phyloP scores from a whole-genome alignment of 2,329 filamentous ascomycete species.

The Stylonectria norvegica region DNA sequence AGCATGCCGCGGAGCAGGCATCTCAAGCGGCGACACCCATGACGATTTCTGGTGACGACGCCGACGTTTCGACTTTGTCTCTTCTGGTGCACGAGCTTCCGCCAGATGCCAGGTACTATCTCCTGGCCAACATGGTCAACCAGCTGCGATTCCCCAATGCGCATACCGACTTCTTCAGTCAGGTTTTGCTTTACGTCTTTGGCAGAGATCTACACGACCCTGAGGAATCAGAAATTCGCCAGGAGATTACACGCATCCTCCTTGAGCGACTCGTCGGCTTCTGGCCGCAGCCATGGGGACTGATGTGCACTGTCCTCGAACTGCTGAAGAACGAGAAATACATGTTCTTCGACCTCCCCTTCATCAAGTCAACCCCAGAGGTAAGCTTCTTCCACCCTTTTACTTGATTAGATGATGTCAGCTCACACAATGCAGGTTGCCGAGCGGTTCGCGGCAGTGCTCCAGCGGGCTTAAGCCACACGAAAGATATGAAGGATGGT shows the following conservation, averaged over 20 bases:
- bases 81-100: conserved; percentile 72
- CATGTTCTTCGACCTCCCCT: conserved; percentile 87
- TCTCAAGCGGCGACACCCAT: conserved; percentile 57
- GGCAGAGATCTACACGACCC: conserved; percentile 68
- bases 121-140: conserved; percentile 82
- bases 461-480: conserved; percentile 31
- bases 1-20: conserved; percentile 62
- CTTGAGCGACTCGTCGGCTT: conserved; percentile 84
- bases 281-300: conserved; percentile 92
- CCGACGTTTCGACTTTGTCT: conserved; percentile 68
- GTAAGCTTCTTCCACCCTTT: conserved; percentile 45
- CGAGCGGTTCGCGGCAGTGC: conserved; percentile 34
- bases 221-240: conserved; percentile 77
- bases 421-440: conserved; percentile 30
- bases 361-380: conserved; percentile 86
- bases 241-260: conserved; percentile 85
- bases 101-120: conserved; percentile 77
- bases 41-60: conserved; percentile 39
- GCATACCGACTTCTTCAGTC: conserved; percentile 90
- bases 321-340: conserved; percentile 88
- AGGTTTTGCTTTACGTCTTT: conserved; percentile 80
- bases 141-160: conserved; percentile 87
- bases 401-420: conserved; percentile 3
- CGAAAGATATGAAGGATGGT: conserved; percentile 4
- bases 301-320: conserved; percentile 84